These are phyloP conservation scores for Monilinia aucupariae DNA, from an alignment of 2,329 filamentous ascomycete species.

Conservation along the genomic window DNA sequence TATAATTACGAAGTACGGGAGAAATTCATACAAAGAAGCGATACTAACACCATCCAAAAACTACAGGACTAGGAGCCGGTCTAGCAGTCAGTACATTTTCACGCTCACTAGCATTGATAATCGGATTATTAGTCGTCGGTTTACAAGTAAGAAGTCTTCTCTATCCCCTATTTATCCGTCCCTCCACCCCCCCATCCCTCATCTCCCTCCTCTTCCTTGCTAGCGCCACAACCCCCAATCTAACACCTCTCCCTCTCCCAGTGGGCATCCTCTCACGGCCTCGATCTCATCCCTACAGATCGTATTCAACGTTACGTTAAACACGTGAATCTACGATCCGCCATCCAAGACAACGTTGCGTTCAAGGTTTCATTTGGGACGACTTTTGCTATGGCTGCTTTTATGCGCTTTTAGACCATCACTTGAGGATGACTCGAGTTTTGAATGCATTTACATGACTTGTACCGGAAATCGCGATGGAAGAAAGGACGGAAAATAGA, in stretches of 20 bases:
- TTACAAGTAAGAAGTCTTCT: slow-evolving; percentile 26
- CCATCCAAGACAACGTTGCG: slow-evolving; percentile 36
- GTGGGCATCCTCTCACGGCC: slow-evolving; percentile 47
- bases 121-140: slow-evolving; percentile 58
- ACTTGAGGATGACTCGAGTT: background rate
- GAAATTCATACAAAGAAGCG: background rate
- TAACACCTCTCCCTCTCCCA: slow-evolving; percentile 26
- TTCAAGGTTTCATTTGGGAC: slow-evolving; percentile 56
- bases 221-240: background rate
- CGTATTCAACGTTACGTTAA: slow-evolving; percentile 46
- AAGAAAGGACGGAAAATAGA: slow-evolving; percentile 45
- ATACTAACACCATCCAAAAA: background rate
- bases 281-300: slow-evolving; percentile 39
- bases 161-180: background rate
- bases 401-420: slow-evolving; percentile 47
- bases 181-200: too few relatives aligned
- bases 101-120: slow-evolving; percentile 60
- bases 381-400: slow-evolving; percentile 66
- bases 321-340: slow-evolving; percentile 43
- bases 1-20: background rate
- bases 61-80: slow-evolving; percentile 28
- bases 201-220: too few relatives aligned
- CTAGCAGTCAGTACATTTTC: slow-evolving; percentile 66
- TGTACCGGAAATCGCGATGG: background rate
- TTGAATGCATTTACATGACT: background rate